A percentile compares a stretch with the other conserved stretches of the same genome.
phyloP scores from a whole-genome alignment of 1,284 basidiomycete genomes.

The Cryptococcus floricola region DNA sequence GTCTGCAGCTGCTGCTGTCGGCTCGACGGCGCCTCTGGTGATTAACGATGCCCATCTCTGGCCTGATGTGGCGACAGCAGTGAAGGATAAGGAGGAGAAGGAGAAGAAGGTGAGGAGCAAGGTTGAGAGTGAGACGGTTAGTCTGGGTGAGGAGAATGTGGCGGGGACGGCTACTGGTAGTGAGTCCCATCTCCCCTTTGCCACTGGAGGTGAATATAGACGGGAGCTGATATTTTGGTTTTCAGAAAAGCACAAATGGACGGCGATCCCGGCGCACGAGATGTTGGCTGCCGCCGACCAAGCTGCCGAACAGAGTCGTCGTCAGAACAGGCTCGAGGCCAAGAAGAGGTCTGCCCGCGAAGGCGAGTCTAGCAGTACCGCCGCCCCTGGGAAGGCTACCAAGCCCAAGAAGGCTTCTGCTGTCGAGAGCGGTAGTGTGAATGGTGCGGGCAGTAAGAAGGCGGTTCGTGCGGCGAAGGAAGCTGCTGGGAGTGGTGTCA shows the following conservation, averaged over 20 bases:
- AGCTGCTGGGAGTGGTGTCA: too few species aligned
- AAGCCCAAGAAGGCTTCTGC: slow-evolving; percentile 13
- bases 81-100: slow-evolving; percentile 30
- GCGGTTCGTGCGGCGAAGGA: too few species aligned
- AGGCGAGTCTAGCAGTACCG: slow-evolving; percentile 3
- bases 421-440: background rate
- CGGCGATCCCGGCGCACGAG: slow-evolving; percentile 45
- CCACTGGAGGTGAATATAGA: background rate
- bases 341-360: slow-evolving; percentile 16
- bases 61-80: slow-evolving; percentile 39
- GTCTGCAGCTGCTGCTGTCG: slow-evolving; percentile 4
- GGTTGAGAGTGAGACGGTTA: slow-evolving; percentile 16
- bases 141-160: slow-evolving; percentile 8
- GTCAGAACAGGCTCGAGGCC: slow-evolving; percentile 15
- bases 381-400: slow-evolving; percentile 3
- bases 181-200: slow-evolving; percentile 10
- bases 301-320: slow-evolving; percentile 30
- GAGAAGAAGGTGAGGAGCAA: slow-evolving; percentile 22
- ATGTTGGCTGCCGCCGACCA: slow-evolving; percentile 48
- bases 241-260: slow-evolving; percentile 49
- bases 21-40: slow-evolving; percentile 8
- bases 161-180: slow-evolving; percentile 16
- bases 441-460: too few species aligned
- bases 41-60: slow-evolving; percentile 34
- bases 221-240: background rate